phyloP scores from a whole-genome alignment of 805 yeast species.

The Clavispora phyllophila region DNA sequence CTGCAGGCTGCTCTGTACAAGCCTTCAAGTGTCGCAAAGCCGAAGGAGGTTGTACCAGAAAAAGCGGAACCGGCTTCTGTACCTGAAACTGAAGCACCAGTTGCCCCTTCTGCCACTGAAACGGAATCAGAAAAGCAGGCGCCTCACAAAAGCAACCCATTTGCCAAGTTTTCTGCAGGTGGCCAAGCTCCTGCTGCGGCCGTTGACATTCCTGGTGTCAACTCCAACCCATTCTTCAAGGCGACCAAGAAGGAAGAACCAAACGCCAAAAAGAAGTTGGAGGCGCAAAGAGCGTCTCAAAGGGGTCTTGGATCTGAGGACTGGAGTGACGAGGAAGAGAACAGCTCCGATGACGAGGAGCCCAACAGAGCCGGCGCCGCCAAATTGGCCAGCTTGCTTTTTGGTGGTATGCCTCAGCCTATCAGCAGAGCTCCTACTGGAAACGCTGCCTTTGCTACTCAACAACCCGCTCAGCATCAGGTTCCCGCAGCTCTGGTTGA shows the following conservation, averaged over 20 bases:
- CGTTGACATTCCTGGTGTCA: slow-evolving; percentile 9
- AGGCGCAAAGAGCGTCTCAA: slow-evolving; percentile 69
- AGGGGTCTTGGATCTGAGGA: slow-evolving; percentile 47
- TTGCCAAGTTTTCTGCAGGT: slow-evolving; percentile 29
- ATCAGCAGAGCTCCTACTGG: slow-evolving; percentile 18
- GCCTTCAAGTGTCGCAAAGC: slow-evolving; percentile 6
- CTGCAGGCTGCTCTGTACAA: slow-evolving; percentile 14
- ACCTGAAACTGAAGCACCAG: slow-evolving; percentile 5
- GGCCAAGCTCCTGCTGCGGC: slow-evolving; percentile 1
- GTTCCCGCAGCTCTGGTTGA: background rate
- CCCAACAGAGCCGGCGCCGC: slow-evolving; percentile 52
- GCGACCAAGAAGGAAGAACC: slow-evolving; percentile 25
- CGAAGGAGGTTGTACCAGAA: background rate
- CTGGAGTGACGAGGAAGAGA: slow-evolving; percentile 43
- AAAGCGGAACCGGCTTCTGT: background rate
- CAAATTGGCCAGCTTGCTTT: slow-evolving; percentile 48
- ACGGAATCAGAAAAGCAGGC: background rate
- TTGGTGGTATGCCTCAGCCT: slow-evolving; percentile 46
- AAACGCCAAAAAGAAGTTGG: slow-evolving; percentile 55
- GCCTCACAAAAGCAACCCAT: slow-evolving; percentile 40
- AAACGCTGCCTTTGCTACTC: background rate
- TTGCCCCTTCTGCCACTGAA: slow-evolving; percentile 6
- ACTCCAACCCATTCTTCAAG: slow-evolving; percentile 58
- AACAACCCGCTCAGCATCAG: background rate
- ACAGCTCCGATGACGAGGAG: slow-evolving; percentile 42